phyloP scores from a whole-genome alignment of 169 alveolate species.

The Pseudocohnilembus persalinus region DNA sequence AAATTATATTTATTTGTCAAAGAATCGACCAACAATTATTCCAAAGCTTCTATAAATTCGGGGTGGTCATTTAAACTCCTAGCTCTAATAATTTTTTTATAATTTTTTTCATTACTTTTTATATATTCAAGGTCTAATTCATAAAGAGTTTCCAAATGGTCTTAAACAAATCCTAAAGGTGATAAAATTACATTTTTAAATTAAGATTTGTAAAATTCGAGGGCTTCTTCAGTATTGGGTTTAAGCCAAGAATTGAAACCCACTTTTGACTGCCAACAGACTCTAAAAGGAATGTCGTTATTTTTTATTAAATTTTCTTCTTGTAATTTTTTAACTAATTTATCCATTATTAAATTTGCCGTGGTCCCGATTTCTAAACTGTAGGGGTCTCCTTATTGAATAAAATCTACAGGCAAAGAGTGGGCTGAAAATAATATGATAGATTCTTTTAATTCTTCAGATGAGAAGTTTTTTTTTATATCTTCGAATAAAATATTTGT shows the following conservation, averaged over 20 bases:
- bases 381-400: slow-evolving; percentile 47
- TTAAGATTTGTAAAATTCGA: slow-evolving; percentile 1
- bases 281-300: slow-evolving; percentile 17
- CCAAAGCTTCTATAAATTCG: slow-evolving; percentile 35
- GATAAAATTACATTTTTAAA: slow-evolving; percentile 42
- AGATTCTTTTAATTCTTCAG: slow-evolving; percentile 14
- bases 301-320: background rate
- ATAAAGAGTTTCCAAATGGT: slow-evolving; percentile 59
- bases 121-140: slow-evolving; percentile 49
- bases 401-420: slow-evolving; percentile 48
- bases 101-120: slow-evolving; percentile 7
- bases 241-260: slow-evolving; percentile 52
- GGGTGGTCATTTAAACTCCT: slow-evolving; percentile 48
- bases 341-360: slow-evolving; percentile 30
- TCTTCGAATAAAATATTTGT: slow-evolving; percentile 22
- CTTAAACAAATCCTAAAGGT: slow-evolving; percentile 59
- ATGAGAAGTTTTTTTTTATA: slow-evolving; percentile 6
- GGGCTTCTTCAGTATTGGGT: slow-evolving; percentile 41
- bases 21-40: slow-evolving; percentile 34
- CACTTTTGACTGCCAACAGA: slow-evolving; percentile 47
- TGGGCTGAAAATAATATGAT: slow-evolving; percentile 55
- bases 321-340: background rate
- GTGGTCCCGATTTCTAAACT: slow-evolving; percentile 31
- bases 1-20: slow-evolving; percentile 11
- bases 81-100: slow-evolving; percentile 30